Conservation (phyloP, 1,139 yeast species). For the Zygotorulaspora mrakii region DNA sequence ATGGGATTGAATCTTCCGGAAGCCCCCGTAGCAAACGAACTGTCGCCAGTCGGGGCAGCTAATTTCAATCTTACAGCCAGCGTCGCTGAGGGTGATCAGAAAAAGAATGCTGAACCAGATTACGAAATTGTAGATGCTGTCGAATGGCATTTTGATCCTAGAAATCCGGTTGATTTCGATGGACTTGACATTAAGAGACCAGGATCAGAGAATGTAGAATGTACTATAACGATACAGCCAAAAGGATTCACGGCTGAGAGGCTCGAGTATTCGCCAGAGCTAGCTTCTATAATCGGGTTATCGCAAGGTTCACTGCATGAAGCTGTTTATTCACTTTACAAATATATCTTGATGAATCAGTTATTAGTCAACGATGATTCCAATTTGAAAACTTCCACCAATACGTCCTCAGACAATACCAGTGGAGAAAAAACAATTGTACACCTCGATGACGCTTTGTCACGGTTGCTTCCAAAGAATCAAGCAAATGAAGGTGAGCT, state of each 20-base stretch:
- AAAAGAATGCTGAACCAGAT: conserved; percentile 5
- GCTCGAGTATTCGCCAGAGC: conserved; percentile 58
- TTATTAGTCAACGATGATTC: conserved; percentile 24
- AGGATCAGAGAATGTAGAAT: conserved; percentile 63
- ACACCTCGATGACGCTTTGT: conserved; percentile 65
- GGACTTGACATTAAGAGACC: conserved; percentile 82
- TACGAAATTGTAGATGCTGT: conserved; percentile 39
- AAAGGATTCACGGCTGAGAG: conserved; percentile 63
- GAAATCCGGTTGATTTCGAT: conserved; percentile 61
- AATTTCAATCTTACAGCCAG: conserved; percentile 13
- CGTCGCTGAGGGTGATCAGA: conserved; percentile 13
- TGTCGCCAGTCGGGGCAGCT: neutral
- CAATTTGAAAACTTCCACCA: conserved; percentile 10
- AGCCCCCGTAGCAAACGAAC: conserved; percentile 1
- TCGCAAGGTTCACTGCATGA: conserved; percentile 83
- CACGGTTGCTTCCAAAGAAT: conserved; percentile 46
- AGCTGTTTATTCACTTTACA: conserved; percentile 81
- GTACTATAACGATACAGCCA: conserved; percentile 74
- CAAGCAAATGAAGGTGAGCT: conserved; percentile 12
- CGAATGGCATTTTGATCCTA: conserved; percentile 66
- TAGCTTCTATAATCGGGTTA: conserved; percentile 69
- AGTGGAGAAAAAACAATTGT: conserved; percentile 52
- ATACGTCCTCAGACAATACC: conserved; percentile 21
- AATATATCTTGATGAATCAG: conserved; percentile 49
- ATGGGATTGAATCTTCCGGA: conserved; percentile 12